Percentiles rank a stretch among this genome's conserved stretches.
Evolutionary conservation across 495 filamentous ascomycete genomes (phyloP).

Genomic region (Ramalina intermedia): DNA sequence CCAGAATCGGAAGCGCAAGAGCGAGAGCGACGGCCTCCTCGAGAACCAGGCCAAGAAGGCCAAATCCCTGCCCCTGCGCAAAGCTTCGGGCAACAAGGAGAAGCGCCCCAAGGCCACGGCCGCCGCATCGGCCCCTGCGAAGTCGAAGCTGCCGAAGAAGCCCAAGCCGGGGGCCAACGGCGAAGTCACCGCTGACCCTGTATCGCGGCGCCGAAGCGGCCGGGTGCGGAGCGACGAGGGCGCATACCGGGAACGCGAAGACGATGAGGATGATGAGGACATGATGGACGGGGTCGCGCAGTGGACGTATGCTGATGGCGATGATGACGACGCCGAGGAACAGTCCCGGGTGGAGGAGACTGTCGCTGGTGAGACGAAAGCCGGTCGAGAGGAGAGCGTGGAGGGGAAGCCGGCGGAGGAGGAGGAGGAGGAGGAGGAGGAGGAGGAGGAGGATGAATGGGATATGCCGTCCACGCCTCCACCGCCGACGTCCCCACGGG

Average conservation of each 20-base stretch:
- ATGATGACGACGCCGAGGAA: slow-evolving; percentile 7
- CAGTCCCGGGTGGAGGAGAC: neutral
- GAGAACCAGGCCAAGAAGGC: slow-evolving; percentile 29
- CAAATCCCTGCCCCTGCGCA: slow-evolving; percentile 25
- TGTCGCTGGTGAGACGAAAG: slow-evolving; percentile 8
- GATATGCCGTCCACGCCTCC: neutral
- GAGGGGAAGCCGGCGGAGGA: slow-evolving; percentile 15
- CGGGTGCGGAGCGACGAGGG: slow-evolving; percentile 16
- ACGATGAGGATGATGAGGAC: slow-evolving; percentile 43
- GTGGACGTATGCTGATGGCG: slow-evolving; percentile 12
- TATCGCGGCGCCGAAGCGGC: slow-evolving; percentile 28
- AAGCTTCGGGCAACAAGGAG: slow-evolving; percentile 21
- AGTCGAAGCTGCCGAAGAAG: slow-evolving; percentile 25
- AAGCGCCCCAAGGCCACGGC: slow-evolving; percentile 29
- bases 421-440: slow-evolving; percentile 18
- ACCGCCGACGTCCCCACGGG: slow-evolving; percentile 8
- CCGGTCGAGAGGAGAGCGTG: slow-evolving; percentile 13
- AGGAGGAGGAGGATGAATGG: slow-evolving; percentile 13
- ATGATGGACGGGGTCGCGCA: slow-evolving; percentile 26
- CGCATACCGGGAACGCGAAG: slow-evolving; percentile 40
- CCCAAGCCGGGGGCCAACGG: slow-evolving; percentile 19
- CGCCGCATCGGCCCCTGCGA: slow-evolving; percentile 11
- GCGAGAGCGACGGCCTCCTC: slow-evolving; percentile 18
- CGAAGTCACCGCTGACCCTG: slow-evolving; percentile 18
- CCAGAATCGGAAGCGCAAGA: slow-evolving; percentile 34